Evolutionary conservation across 305 asterid species (phyloP).

Genomic region (Plantago coronopus): DNA sequence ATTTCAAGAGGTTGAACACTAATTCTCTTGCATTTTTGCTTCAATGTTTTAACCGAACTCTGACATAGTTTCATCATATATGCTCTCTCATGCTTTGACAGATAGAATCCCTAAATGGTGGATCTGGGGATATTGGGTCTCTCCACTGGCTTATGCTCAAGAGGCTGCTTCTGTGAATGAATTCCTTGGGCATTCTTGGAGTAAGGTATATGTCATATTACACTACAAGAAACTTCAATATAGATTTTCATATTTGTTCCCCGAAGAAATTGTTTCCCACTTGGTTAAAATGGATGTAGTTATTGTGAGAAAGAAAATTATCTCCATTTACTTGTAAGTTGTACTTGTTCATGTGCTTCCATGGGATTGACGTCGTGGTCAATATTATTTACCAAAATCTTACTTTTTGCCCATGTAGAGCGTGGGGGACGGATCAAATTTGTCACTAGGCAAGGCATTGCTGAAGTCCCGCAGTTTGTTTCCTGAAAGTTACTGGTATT

Average conservation of each 20-base stretch:
- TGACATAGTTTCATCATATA: conserved; percentile 16
- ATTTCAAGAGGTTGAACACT: conserved; percentile 76
- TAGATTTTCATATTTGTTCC: conserved; percentile 15
- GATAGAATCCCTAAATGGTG: conserved; percentile 93
- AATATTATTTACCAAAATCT: conserved; percentile 21
- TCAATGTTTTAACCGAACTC: conserved; percentile 11
- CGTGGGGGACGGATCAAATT: conserved; percentile 44
- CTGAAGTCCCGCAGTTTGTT: conserved; percentile 78
- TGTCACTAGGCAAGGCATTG: conserved; percentile 71
- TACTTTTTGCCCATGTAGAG: conserved; percentile 49
- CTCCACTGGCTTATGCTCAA: conserved; percentile 93
- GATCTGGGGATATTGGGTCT: conserved; percentile 98
- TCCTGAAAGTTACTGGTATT: conserved; percentile 87
- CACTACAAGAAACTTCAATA: background rate
- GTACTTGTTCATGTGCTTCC: background rate
- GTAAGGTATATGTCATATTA: conserved; percentile 51
- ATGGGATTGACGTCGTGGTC: conserved; percentile 1
- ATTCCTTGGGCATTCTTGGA: conserved; percentile 92
- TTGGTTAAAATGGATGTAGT: background rate
- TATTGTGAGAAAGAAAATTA: background rate
- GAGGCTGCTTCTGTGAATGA: conserved; percentile 91
- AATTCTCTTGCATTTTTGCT: conserved; percentile 12
- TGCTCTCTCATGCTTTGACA: conserved; percentile 34
- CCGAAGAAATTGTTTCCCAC: conserved; percentile 7
- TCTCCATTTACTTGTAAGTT: conserved; percentile 2